Percentiles rank a stretch among this genome's conserved stretches.
These are phyloP conservation scores for Arthrinium puccinioides DNA, from an alignment of 2,329 filamentous ascomycete species.

Conservation along the genomic window DNA sequence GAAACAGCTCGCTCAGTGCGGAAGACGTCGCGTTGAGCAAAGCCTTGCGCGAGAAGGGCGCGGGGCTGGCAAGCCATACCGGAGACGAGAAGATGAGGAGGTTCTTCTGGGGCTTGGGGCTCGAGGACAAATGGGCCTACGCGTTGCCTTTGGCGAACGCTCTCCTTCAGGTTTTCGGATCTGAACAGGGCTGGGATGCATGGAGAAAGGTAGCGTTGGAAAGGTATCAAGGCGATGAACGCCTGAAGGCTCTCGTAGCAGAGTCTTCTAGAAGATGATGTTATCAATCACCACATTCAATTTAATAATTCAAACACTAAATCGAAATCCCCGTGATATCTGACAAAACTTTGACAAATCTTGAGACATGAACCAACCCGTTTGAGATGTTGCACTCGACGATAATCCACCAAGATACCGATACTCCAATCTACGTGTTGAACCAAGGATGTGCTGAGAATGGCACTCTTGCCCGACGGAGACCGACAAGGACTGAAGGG, in stretches of 20 bases:
- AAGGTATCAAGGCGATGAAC: background rate
- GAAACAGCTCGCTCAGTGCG: background rate
- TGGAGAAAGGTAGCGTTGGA: background rate
- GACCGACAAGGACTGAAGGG: no score
- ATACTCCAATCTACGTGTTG: no score
- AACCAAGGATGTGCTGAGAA: no score
- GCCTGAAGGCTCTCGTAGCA: background rate
- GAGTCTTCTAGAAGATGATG: constrained; percentile 1
- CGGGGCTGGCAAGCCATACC: background rate
- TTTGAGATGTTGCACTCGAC: no score
- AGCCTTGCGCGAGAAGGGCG: background rate
- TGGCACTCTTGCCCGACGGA: no score
- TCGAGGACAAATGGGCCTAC: background rate
- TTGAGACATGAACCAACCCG: no score
- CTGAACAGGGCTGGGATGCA: background rate
- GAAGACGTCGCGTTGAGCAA: background rate
- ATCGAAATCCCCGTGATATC: no score
- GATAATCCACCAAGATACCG: no score
- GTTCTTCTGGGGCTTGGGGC: background rate
- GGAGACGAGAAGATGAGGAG: background rate
- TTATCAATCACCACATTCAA: no score
- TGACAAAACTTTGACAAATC: no score
- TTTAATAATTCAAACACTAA: no score
- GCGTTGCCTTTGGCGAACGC: background rate
- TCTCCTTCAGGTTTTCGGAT: background rate